Evolutionary conservation across 176 grass and related monocot species (phyloP).

Genomic region (Cenchrus purpureus): DNA sequence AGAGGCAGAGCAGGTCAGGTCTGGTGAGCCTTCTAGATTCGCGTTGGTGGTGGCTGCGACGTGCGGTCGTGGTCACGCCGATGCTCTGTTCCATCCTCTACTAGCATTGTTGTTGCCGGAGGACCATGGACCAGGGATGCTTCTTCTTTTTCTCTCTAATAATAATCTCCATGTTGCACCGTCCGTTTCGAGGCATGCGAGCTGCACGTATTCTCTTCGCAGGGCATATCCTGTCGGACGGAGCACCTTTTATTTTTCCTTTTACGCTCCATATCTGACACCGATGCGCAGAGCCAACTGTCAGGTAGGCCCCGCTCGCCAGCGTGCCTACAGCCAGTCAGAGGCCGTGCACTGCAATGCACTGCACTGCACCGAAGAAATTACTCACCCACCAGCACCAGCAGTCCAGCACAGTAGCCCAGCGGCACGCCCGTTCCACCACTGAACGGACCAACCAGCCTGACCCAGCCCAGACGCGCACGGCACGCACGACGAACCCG

Average conservation of each 20-base stretch:
- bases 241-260: background rate
- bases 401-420: too few relatives aligned
- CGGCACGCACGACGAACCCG: background rate
- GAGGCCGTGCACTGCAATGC: background rate
- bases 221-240: constrained; percentile 7
- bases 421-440: background rate
- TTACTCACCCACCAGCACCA: constrained; percentile 11
- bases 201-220: background rate
- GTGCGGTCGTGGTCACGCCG: background rate
- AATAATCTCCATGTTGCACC: background rate
- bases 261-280: too few relatives aligned
- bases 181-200: constrained; percentile 1
- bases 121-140: constrained; percentile 12
- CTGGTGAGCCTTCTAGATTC: background rate
- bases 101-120: background rate
- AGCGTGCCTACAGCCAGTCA: constrained; percentile 25
- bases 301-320: constrained; percentile 20
- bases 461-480: constrained; percentile 5
- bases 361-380: background rate
- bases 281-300: background rate
- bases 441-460: constrained; percentile 1
- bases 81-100: background rate
- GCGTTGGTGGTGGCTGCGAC: background rate
- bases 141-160: background rate
- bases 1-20: background rate